Percentiles rank a stretch among this genome's conserved stretches.
These are phyloP conservation scores for Mucor piriformis DNA, from an alignment of 371 early-diverging fungal genomes.

Conservation along the genomic window DNA sequence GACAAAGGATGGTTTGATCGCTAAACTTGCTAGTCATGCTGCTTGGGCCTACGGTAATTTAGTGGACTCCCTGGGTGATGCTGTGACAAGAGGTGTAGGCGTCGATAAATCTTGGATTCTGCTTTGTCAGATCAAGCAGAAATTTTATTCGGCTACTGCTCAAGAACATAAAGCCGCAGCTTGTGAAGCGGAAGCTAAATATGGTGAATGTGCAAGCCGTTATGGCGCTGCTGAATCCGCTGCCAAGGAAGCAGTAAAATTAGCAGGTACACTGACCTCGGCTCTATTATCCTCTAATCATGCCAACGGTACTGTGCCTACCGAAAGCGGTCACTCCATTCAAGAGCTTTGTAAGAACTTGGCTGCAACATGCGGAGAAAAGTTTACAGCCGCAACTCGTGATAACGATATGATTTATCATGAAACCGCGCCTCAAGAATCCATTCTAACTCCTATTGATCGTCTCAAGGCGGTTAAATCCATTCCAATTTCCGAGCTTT, in stretches of 20 bases:
- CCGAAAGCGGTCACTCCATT: conserved; percentile 65
- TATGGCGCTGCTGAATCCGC: conserved; percentile 74
- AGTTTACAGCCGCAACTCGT: conserved; percentile 60
- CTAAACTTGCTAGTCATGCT: conserved; percentile 90
- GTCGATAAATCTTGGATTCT: conserved; percentile 70
- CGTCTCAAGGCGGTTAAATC: conserved; percentile 79
- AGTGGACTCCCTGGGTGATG: conserved; percentile 68
- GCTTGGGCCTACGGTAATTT: conserved; percentile 76
- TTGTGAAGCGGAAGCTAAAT: conserved; percentile 75
- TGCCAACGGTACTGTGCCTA: conserved; percentile 42
- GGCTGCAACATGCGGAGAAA: conserved; percentile 63
- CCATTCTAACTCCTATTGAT: conserved; percentile 80
- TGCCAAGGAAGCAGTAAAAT: conserved; percentile 84
- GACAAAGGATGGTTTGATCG: conserved; percentile 81
- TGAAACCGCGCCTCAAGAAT: conserved; percentile 81
- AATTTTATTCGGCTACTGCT: conserved; percentile 83
- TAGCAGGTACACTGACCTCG: conserved; percentile 66
- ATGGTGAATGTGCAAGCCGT: conserved; percentile 86
- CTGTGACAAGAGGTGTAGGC: conserved; percentile 51
- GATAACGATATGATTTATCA: conserved; percentile 98
- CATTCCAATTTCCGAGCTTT: conserved; percentile 76
- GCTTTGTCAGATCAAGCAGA: conserved; percentile 81
- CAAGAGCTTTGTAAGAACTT: conserved; percentile 67
- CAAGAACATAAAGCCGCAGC: conserved; percentile 82
- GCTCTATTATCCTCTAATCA: conserved; percentile 48